phyloP scores from a whole-genome alignment of 176 grass and related monocot species.

The Ensete glaucum region DNA sequence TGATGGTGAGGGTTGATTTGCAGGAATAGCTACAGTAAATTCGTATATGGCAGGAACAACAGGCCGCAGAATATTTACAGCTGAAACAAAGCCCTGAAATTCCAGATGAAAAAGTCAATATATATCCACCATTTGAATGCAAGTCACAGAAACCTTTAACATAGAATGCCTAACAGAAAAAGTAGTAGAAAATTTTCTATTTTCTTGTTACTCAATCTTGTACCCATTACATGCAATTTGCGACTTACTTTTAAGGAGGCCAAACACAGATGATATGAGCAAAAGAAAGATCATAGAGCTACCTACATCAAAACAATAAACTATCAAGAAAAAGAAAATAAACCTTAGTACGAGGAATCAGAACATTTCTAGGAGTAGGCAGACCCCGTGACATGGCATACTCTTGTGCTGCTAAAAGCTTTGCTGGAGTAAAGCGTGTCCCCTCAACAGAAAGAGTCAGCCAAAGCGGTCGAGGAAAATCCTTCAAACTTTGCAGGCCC shows the following conservation, averaged over 20 bases:
- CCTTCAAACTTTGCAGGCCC: slow-evolving; percentile 66
- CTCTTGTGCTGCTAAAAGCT: slow-evolving; percentile 80
- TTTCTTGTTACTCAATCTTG: too few relatives aligned
- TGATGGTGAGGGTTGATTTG: slow-evolving; percentile 76
- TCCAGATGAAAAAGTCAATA: not conserved
- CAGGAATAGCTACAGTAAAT: slow-evolving; percentile 77
- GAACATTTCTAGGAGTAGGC: slow-evolving; percentile 64
- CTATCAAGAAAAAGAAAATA: not conserved
- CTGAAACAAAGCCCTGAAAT: slow-evolving; percentile 77
- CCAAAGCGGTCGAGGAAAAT: slow-evolving; percentile 92
- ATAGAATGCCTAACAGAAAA: not conserved
- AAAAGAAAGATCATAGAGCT: not conserved
- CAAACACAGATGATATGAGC: too few relatives aligned
- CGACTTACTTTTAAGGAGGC: too few relatives aligned
- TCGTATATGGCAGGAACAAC: slow-evolving; percentile 90
- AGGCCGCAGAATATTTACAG: slow-evolving; percentile 71
- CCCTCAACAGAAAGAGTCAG: slow-evolving; percentile 89
- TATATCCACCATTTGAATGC: too few relatives aligned
- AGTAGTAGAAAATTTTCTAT: too few relatives aligned
- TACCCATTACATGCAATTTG: too few relatives aligned
- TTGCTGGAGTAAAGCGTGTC: slow-evolving; percentile 70
- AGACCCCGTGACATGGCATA: slow-evolving; percentile 76
- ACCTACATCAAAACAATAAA: not conserved
- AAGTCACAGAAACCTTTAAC: too few relatives aligned
- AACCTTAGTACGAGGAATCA: slow-evolving; percentile 96